Conservation (phyloP, 495 filamentous ascomycete genomes). For the Aspergillus incahuasiensis region DNA sequence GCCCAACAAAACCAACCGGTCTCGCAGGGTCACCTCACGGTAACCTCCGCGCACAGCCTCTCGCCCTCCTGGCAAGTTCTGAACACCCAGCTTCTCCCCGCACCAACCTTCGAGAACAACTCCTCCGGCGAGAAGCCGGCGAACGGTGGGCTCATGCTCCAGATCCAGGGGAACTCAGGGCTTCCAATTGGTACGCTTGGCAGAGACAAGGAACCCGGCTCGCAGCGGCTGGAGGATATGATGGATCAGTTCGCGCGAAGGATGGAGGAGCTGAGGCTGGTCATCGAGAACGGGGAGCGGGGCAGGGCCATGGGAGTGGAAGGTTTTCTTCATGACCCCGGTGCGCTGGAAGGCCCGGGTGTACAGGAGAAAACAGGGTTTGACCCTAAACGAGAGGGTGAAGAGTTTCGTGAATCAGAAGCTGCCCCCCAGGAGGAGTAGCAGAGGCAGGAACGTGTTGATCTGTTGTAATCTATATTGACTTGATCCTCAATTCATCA, state of each 20-base stretch:
- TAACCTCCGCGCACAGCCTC: slow-evolving; percentile 48
- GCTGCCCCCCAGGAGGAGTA: background rate
- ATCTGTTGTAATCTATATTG: background rate
- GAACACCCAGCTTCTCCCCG: slow-evolving; percentile 42
- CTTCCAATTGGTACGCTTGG: slow-evolving; percentile 25
- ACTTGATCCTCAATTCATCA: background rate
- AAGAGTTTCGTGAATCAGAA: background rate
- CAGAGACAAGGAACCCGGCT: slow-evolving; percentile 29
- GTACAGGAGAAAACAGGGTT: background rate
- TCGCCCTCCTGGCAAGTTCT: slow-evolving; percentile 51
- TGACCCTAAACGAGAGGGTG: background rate
- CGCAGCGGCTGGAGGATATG: slow-evolving; percentile 47
- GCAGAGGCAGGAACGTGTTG: background rate
- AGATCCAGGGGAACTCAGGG: slow-evolving; percentile 55
- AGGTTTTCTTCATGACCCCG: background rate
- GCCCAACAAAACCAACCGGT: slow-evolving; percentile 25
- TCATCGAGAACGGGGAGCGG: slow-evolving; percentile 37
- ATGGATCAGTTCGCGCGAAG: slow-evolving; percentile 64
- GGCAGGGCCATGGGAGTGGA: background rate
- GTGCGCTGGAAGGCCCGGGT: background rate
- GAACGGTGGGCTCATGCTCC: slow-evolving; percentile 56
- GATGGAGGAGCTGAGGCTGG: slow-evolving; percentile 47
- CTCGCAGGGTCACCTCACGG: slow-evolving; percentile 25
- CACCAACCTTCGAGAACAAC: slow-evolving; percentile 57
- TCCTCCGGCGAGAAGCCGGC: slow-evolving; percentile 24